phyloP scores from a whole-genome alignment of 257 asterid species.

The Linaria vulgaris region DNA sequence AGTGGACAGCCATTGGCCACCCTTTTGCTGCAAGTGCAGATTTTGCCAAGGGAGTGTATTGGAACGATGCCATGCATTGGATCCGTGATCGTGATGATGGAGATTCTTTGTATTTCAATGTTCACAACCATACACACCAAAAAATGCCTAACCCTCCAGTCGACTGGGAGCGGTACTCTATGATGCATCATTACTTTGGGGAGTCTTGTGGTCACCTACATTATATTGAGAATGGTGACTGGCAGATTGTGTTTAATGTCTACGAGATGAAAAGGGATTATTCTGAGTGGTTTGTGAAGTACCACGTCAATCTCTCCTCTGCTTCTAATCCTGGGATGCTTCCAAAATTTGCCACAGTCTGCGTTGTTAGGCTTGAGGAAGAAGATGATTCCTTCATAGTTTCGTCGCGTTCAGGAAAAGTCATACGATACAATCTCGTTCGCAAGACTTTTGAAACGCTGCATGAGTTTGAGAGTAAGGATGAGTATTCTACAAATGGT shows the following conservation, averaged over 20 bases:
- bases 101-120: background rate
- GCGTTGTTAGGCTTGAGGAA: background rate
- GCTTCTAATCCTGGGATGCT: conserved; percentile 11
- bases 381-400: conserved; percentile 15
- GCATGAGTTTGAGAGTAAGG: background rate
- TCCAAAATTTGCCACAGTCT: background rate
- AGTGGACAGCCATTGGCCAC: conserved; percentile 27
- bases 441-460: conserved; percentile 1
- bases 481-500: too few species aligned
- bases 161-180: conserved; percentile 7
- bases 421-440: conserved; percentile 7
- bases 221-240: background rate
- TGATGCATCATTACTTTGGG: too few species aligned
- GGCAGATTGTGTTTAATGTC: background rate
- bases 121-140: conserved; percentile 11
- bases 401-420: conserved; percentile 13
- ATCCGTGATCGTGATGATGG: background rate
- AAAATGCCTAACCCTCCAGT: conserved; percentile 14
- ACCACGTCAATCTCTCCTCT: conserved; percentile 18
- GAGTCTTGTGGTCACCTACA: conserved; percentile 26
- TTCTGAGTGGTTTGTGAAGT: conserved; percentile 35
- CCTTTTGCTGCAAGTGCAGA: background rate
- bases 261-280: conserved; percentile 35
- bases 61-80: conserved; percentile 29
- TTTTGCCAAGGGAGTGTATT: conserved; percentile 19